These are phyloP conservation scores for Spizellomyces punctatus DNA, from an alignment of 192 early-diverging fungal species.

Conservation along the genomic window DNA sequence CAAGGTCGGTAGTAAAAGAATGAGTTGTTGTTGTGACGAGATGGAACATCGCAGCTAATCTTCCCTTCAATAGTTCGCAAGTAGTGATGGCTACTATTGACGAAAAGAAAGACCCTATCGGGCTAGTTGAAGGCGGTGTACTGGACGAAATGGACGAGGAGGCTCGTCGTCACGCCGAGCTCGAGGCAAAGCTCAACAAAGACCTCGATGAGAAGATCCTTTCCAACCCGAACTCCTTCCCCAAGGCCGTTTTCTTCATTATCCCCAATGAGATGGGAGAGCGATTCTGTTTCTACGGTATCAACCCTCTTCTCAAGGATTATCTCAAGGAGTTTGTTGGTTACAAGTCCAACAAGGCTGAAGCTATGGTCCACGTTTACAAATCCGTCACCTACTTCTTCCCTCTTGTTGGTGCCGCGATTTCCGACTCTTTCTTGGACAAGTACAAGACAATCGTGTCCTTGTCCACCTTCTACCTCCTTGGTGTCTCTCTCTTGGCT, in stretches of 20 bases:
- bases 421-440: constrained; percentile 67
- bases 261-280: constrained; percentile 59
- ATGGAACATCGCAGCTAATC: too few species aligned
- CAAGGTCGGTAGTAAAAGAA: too few species aligned
- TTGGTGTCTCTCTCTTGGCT: constrained; percentile 54
- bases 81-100: not conserved
- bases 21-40: too few species aligned
- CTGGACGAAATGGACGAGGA: constrained; percentile 1
- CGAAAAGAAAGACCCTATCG: constrained; percentile 2
- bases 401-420: constrained; percentile 60
- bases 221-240: constrained; percentile 48
- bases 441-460: constrained; percentile 61
- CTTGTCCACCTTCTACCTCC: constrained; percentile 47
- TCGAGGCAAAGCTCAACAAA: constrained; percentile 55
- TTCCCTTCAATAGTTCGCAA: too few species aligned
- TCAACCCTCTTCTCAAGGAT: constrained; percentile 53
- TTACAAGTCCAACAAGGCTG: constrained; percentile 29
- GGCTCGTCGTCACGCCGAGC: constrained; percentile 5
- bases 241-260: constrained; percentile 41
- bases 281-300: constrained; percentile 65
- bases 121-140: not conserved
- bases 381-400: constrained; percentile 59
- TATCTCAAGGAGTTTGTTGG: constrained; percentile 42
- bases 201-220: constrained; percentile 54
- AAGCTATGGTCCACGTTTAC: constrained; percentile 44